Percentiles rank a stretch among this genome's conserved stretches.
These are phyloP conservation scores for Deinandra increscens DNA, from an alignment of 129 eudicot genomes.

Conservation along the genomic window DNA sequence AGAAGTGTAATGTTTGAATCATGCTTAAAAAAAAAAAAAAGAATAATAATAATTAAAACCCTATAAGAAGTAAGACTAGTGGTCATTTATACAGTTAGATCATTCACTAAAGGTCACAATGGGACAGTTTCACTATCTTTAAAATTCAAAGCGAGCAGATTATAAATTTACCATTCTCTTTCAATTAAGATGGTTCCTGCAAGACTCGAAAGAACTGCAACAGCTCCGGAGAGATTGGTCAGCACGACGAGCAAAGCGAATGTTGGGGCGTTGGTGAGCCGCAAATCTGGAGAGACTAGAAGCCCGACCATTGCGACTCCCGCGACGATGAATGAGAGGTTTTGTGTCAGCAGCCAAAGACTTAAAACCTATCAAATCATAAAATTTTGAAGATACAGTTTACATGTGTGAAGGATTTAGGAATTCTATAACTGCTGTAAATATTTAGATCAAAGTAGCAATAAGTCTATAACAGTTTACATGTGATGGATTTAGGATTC, in stretches of 20 bases:
- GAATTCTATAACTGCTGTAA: too few species aligned
- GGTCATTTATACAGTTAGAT: neutral
- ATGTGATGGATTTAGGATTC: too few species aligned
- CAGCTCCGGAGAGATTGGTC: conserved; percentile 75
- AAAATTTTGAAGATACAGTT: too few species aligned
- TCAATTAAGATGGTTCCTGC: conserved; percentile 97
- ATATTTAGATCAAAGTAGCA: too few species aligned
- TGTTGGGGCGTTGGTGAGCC: conserved; percentile 31
- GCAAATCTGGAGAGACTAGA: conserved; percentile 47
- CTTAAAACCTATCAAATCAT: conserved; percentile 56
- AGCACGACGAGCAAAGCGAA: conserved; percentile 51
- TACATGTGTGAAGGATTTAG: too few species aligned
- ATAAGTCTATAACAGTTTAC: too few species aligned
- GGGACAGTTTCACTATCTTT: conserved; percentile 2
- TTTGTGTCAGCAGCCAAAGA: conserved; percentile 73
- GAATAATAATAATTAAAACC: too few species aligned
- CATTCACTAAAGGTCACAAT: neutral
- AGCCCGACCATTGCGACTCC: conserved; percentile 69
- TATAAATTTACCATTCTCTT: conserved; percentile 77
- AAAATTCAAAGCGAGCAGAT: neutral
- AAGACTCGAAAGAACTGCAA: conserved; percentile 89
- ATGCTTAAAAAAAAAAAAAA: too few species aligned
- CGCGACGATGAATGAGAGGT: conserved; percentile 78
- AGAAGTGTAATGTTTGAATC: too few species aligned
- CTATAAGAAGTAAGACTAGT: too few species aligned